Conservation (phyloP, 2,329 filamentous ascomycete species). For the Ceratocystis lukuohia region DNA sequence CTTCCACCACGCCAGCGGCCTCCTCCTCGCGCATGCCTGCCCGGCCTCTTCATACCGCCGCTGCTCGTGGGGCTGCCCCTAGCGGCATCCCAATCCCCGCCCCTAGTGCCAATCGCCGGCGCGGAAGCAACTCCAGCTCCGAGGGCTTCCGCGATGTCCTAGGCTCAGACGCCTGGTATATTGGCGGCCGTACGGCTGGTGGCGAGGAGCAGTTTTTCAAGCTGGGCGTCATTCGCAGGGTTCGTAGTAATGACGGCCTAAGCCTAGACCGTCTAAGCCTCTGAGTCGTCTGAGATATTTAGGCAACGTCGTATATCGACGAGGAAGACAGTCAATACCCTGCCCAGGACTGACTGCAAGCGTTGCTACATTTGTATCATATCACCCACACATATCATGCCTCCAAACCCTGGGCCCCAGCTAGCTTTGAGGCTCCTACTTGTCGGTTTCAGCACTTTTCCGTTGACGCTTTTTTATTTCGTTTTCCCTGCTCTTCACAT, state of each 20-base stretch:
- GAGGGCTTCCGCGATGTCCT: conserved; percentile 63
- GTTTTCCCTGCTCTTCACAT: not conserved
- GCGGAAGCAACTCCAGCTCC: conserved; percentile 61
- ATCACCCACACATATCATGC: not conserved
- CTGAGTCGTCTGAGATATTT: conserved; percentile 31
- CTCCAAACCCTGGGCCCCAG: not conserved
- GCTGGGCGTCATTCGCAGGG: conserved; percentile 58
- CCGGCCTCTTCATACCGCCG: conserved; percentile 4
- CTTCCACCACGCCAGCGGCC: conserved; percentile 14
- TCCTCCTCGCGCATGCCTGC: conserved; percentile 3
- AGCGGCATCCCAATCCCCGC: conserved; percentile 31
- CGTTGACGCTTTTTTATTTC: not conserved
- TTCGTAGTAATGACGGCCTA: conserved; percentile 59
- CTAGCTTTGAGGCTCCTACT: not conserved
- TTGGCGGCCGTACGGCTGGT: conserved; percentile 58
- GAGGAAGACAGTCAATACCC: not conserved
- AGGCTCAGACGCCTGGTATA: conserved; percentile 68
- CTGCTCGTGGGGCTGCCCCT: conserved; percentile 23
- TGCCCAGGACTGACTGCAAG: not conserved
- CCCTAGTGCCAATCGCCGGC: conserved; percentile 30
- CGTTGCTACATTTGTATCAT: conserved; percentile 7
- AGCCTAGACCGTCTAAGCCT: conserved; percentile 64
- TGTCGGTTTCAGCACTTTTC: not conserved
- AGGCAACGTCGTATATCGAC: not conserved
- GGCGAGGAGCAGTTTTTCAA: conserved; percentile 78